Conservation (phyloP, 1,284 basidiomycete genomes). For the Pseudozyma sp. region DNA sequence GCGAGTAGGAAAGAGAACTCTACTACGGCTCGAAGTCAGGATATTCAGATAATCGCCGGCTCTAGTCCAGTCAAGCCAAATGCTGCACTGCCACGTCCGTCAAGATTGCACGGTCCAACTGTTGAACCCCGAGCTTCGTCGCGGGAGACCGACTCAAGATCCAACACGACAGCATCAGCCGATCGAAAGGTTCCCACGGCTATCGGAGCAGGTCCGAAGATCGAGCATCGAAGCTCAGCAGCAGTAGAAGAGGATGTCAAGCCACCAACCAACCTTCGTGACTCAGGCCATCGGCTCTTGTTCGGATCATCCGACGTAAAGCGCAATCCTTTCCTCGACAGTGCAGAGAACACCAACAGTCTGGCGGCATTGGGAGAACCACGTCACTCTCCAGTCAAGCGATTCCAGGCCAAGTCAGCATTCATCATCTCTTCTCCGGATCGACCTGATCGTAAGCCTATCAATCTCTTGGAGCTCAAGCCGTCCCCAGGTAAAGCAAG, state of each 20-base stretch:
- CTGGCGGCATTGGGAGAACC: constrained; percentile 41
- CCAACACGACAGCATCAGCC: not conserved
- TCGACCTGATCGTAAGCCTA: constrained; percentile 47
- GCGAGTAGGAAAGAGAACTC: constrained; percentile 39
- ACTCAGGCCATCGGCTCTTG: constrained; percentile 24
- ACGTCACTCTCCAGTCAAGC: constrained; percentile 48
- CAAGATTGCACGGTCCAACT: constrained; percentile 20
- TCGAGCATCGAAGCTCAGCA: not conserved
- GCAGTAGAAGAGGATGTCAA: not conserved
- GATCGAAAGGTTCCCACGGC: constrained; percentile 1
- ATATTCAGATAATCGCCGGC: constrained; percentile 2
- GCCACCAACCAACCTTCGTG: constrained; percentile 8
- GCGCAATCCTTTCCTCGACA: constrained; percentile 27
- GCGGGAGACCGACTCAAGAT: not conserved
- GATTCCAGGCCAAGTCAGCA: constrained; percentile 37
- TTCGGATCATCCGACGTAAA: constrained; percentile 18
- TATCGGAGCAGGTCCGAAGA: constrained; percentile 4
- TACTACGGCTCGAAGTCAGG: constrained; percentile 2
- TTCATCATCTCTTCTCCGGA: constrained; percentile 42
- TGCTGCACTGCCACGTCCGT: constrained; percentile 12
- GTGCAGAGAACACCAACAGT: constrained; percentile 19
- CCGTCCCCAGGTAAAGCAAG: constrained; percentile 53
- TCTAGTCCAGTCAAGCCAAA: constrained; percentile 29
- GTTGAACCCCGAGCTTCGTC: constrained; percentile 17
- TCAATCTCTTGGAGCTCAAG: constrained; percentile 48